Percentiles rank a stretch among this genome's conserved stretches.
phyloP scores from a whole-genome alignment of 2,329 filamentous ascomycete species.

The Lasiodiplodia sp. region DNA sequence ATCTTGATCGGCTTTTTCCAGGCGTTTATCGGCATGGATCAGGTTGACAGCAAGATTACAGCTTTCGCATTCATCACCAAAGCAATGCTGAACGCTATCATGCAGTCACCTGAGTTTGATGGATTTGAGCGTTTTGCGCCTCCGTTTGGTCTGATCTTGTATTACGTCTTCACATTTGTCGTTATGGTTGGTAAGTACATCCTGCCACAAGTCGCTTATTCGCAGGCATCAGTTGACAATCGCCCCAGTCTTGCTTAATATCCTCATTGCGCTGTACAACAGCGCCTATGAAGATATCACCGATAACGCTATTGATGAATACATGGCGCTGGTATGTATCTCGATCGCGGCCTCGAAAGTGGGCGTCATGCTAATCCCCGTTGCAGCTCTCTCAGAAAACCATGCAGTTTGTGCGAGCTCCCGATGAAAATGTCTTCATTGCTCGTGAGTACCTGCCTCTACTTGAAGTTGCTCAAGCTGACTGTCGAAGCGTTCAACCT shows the following conservation, averaged over 20 bases:
- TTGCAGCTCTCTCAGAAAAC: constrained; percentile 71
- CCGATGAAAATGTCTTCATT: constrained; percentile 98
- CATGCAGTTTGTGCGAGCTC: constrained; percentile 94
- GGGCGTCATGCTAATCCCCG: neutral
- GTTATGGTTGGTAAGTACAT: constrained; percentile 73
- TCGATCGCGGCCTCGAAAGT: no score
- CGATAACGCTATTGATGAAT: constrained; percentile 91
- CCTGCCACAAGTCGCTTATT: no score
- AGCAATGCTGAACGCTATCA: constrained; percentile 86
- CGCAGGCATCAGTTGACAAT: neutral
- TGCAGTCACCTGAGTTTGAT: constrained; percentile 89
- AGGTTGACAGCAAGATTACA: constrained; percentile 71
- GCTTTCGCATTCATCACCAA: constrained; percentile 77
- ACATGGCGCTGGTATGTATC: constrained; percentile 71
- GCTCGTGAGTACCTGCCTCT: constrained; percentile 59
- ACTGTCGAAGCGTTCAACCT: constrained; percentile 73
- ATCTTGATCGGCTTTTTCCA: constrained; percentile 89
- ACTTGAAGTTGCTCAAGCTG: constrained; percentile 35
- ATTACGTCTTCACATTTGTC: constrained; percentile 97
- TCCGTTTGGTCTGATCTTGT: constrained; percentile 92
- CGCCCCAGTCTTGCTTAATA: constrained; percentile 77
- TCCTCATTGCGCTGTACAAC: constrained; percentile 97
- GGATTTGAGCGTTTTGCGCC: constrained; percentile 90
- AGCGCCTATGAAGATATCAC: constrained; percentile 95
- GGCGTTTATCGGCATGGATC: constrained; percentile 90